These are phyloP conservation scores for Erigeron philadelphicus DNA, from an alignment of 140 eudicot species.

Conservation along the genomic window DNA sequence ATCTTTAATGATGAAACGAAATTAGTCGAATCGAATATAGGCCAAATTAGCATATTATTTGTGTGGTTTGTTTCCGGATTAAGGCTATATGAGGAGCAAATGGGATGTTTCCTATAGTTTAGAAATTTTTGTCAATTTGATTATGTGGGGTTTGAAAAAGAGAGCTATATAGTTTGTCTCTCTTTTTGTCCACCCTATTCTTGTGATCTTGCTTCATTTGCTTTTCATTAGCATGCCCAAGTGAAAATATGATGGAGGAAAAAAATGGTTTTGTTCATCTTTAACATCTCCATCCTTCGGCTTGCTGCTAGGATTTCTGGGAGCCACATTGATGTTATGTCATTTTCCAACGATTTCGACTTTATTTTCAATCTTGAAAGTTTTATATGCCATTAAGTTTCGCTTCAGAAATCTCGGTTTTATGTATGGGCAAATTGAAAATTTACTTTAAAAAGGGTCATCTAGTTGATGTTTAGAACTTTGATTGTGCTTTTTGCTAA, in stretches of 20 bases:
- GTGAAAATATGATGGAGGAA: constrained; percentile 41
- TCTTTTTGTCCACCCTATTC: constrained; percentile 24
- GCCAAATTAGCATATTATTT: constrained; percentile 21
- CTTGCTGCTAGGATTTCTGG: constrained; percentile 35
- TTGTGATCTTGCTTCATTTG: constrained; percentile 32
- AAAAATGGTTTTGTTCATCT: constrained; percentile 25
- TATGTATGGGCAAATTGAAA: constrained; percentile 26
- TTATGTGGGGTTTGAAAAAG: constrained; percentile 41
- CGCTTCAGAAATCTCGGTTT: constrained; percentile 16
- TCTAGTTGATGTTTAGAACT: constrained; percentile 26
- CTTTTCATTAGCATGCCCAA: constrained; percentile 39
- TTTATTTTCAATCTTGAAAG: constrained; percentile 24
- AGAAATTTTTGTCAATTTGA: constrained; percentile 36
- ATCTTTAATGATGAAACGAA: constrained; percentile 19
- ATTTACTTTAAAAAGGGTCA: constrained; percentile 15
- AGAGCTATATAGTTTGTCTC: constrained; percentile 26
- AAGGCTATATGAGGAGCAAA: constrained; percentile 29
- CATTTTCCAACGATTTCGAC: constrained; percentile 35
- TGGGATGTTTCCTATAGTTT: constrained; percentile 41
- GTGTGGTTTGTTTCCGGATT: constrained; percentile 21
- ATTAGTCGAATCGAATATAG: constrained; percentile 18
- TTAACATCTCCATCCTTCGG: constrained; percentile 45
- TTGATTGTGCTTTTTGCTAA: constrained; percentile 35
- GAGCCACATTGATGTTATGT: constrained; percentile 42
- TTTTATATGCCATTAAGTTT: constrained; percentile 31